Base-by-base conservation (phyloP, 2,329 filamentous ascomycete genomes). In the Trichoderma guizhouense region DNA sequence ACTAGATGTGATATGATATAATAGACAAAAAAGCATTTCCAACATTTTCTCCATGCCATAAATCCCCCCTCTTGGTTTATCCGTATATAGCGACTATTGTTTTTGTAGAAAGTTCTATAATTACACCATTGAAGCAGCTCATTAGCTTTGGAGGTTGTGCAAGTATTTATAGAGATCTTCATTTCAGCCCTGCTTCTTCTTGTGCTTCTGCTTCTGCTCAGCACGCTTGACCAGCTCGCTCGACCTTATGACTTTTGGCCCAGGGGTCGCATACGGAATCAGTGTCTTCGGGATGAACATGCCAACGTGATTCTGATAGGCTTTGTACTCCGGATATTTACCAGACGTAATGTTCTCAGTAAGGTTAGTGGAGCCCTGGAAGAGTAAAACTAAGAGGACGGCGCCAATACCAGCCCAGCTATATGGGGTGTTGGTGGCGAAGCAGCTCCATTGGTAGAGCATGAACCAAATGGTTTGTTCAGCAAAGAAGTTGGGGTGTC, bases 401-500 rank as follows among this genome's bases (percentile, higher is more conserved):
- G 91, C 87, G 9, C 95, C 96, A 11, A 89, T 79, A 64, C 88
- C 89, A 1, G 92, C 90, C 93, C 95, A 99, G 81, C 92, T 95
- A 79, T 91, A 91, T 55, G 91, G 84, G 2, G 86, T 89, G 70
- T 90, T 87, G 36, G 91, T 93, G 69, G 90, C 88, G 79, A 89
- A 92, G 81, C 92, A 95, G 75, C 88, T 90, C 96, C 95, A 99
- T 78, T 93, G 89, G 81, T 98, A 98, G 67, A 98, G 82, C 9
- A 90, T 84, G 69, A 97, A 86, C 96, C 96, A 99, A 77, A 98
- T 90, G 34, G 90, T 86, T 83, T 98, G 96, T 82, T 99, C 96
- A 6, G 93, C 93, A 6, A 93, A 90, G 79, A 98, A 99, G 81
- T 99, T 99, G 62, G 96, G 96, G 81, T 99, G 97, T 60, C 96